Conservation (phyloP, 2,329 filamentous ascomycete genomes). For the Sporothrix phasma region DNA sequence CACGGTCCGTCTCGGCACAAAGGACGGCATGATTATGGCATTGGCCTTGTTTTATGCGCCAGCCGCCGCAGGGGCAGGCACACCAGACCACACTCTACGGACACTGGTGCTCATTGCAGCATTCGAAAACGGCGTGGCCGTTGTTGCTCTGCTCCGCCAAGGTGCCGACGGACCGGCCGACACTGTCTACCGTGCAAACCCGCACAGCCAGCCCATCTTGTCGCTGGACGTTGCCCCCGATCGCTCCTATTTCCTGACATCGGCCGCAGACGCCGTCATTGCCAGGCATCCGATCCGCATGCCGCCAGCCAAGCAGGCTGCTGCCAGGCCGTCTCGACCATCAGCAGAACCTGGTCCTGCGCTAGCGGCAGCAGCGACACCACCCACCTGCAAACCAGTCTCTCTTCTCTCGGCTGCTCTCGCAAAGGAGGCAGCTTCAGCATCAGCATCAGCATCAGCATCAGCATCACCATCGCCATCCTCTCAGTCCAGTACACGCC, state of each 20-base stretch:
- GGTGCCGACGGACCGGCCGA: conserved; percentile 31
- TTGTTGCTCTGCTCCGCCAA: conserved; percentile 47
- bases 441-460: no score
- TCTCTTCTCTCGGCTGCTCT: conserved; percentile 27
- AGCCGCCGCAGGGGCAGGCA: conserved; percentile 22
- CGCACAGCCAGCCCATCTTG: conserved; percentile 72
- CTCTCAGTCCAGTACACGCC: not conserved
- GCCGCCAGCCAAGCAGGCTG: not conserved
- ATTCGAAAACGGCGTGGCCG: conserved; percentile 75
- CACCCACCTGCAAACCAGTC: not conserved
- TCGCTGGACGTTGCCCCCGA: conserved; percentile 52
- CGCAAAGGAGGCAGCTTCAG: conserved; percentile 12
- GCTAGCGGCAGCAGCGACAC: not conserved
- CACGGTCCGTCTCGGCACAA: conserved; percentile 39
- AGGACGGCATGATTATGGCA: conserved; percentile 82
- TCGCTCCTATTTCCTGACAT: conserved; percentile 60
- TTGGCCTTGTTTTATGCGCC: conserved; percentile 46
- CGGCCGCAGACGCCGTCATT: conserved; percentile 69
- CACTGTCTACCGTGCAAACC: conserved; percentile 51
- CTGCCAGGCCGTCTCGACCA: not conserved
- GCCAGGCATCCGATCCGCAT: conserved; percentile 61
- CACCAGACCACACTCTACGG: conserved; percentile 20
- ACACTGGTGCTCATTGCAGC: conserved; percentile 55
- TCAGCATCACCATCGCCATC: not conserved
- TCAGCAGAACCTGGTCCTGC: not conserved